phyloP scores from a whole-genome alignment of 2,329 filamentous ascomycete species.

The Ophiostoma piceae region DNA sequence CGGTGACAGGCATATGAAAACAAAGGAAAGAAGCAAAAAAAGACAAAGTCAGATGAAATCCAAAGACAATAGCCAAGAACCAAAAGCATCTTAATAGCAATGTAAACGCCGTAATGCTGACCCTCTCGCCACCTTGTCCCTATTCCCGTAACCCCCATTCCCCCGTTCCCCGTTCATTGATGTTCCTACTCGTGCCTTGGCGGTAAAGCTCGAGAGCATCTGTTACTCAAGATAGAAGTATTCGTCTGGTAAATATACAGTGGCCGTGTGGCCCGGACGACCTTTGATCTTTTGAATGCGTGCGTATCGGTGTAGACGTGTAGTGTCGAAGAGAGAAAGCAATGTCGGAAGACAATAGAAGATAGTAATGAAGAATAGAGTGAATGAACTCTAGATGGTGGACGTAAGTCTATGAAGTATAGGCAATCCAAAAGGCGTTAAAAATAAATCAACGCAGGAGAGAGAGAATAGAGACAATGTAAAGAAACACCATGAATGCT shows the following conservation, averaged over 20 bases:
- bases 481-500: constrained; percentile 4
- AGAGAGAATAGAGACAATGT: background rate
- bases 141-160: no score
- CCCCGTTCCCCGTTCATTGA: background rate
- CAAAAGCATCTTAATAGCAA: constrained; percentile 8
- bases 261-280: background rate
- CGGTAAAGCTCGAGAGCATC: background rate
- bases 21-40: background rate
- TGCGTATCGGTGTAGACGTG: background rate
- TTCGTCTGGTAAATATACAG: constrained; percentile 4
- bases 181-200: constrained; percentile 3
- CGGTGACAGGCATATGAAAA: background rate
- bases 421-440: background rate
- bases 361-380: background rate
- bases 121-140: constrained; percentile 2
- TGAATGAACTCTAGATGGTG: background rate
- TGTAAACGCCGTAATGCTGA: constrained; percentile 17
- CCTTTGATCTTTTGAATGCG: background rate
- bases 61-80: constrained; percentile 1
- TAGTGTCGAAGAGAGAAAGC: background rate
- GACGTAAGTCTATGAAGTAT: background rate
- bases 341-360: background rate
- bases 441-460: background rate
- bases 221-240: background rate
- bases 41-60: background rate